A percentile compares a stretch with the other conserved stretches of the same genome.
phyloP scores from a whole-genome alignment of 179 eudicot genomes.

The Silene vulgaris region DNA sequence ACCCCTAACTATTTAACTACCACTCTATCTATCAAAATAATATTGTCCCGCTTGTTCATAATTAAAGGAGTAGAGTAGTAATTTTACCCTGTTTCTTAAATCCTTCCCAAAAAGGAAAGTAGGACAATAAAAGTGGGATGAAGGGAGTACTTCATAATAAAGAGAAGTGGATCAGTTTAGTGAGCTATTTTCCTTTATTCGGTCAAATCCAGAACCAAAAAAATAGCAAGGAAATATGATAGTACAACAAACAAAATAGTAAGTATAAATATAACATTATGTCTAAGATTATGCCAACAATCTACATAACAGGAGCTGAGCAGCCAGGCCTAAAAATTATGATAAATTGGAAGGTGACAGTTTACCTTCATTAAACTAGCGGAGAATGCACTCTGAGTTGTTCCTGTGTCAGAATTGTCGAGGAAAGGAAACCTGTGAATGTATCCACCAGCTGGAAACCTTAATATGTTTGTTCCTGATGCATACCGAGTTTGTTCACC shows the following conservation, averaged over 20 bases:
- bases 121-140: too few relatives aligned
- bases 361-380: constrained; percentile 63
- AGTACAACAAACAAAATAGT: neutral
- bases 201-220: neutral
- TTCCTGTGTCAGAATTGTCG: constrained; percentile 78
- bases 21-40: too few relatives aligned
- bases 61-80: too few relatives aligned
- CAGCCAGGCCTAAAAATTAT: neutral
- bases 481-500: constrained; percentile 91
- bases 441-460: constrained; percentile 88
- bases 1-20: too few relatives aligned
- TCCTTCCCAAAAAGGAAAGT: too few relatives aligned
- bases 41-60: too few relatives aligned
- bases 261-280: neutral
- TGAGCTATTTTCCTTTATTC: too few relatives aligned
- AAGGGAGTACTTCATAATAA: neutral
- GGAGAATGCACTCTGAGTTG: constrained; percentile 63
- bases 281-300: neutral
- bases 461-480: constrained; percentile 78
- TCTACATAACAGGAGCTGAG: neutral
- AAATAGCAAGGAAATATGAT: neutral
- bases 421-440: constrained; percentile 81
- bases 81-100: too few relatives aligned
- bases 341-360: neutral
- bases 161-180: neutral